Percentiles rank a stretch among this genome's conserved stretches.
These are phyloP conservation scores for Fusarium secorum DNA, from an alignment of 2,329 filamentous ascomycete genomes.

Conservation along the genomic window DNA sequence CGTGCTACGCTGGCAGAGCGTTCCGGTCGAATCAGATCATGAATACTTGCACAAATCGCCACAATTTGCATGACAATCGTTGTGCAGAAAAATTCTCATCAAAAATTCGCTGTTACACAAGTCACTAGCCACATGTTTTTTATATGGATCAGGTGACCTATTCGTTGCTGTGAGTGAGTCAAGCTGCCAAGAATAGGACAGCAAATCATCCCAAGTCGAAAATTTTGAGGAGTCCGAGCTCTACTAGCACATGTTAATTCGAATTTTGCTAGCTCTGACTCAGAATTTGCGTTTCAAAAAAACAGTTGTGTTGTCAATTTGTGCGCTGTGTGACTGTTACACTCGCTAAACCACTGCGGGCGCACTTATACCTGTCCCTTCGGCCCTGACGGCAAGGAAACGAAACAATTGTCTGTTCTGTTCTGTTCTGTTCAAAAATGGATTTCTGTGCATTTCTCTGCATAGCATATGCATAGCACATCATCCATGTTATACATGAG, in stretches of 20 bases:
- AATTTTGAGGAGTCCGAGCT: not conserved
- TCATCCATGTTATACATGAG: not conserved
- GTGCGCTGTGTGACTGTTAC: constrained; percentile 13
- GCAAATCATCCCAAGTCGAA: not conserved
- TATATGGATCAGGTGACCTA: constrained; percentile 10
- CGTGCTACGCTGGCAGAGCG: not conserved
- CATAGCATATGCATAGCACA: constrained; percentile 5
- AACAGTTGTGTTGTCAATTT: not conserved
- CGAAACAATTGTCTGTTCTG: not conserved
- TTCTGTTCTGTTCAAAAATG: not conserved
- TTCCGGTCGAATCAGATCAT: constrained; percentile 23
- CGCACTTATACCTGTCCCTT: not conserved
- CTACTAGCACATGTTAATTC: not conserved
- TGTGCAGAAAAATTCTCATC: not conserved
- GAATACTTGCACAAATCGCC: not conserved
- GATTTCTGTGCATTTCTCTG: not conserved
- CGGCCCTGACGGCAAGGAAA: not conserved
- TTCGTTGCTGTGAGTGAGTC: constrained; percentile 7
- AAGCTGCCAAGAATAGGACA: constrained; percentile 15
- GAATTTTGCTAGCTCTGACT: not conserved
- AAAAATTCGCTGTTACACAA: constrained; percentile 5
- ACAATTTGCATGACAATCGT: constrained; percentile 15
- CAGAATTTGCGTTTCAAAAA: not conserved
- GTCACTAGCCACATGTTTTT: constrained; percentile 3
- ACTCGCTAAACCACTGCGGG: constrained; percentile 19